Percentiles rank a stretch among this genome's conserved stretches.
Conservation (phyloP, 371 early-diverging fungal species). For the Spraguea lophii region DNA sequence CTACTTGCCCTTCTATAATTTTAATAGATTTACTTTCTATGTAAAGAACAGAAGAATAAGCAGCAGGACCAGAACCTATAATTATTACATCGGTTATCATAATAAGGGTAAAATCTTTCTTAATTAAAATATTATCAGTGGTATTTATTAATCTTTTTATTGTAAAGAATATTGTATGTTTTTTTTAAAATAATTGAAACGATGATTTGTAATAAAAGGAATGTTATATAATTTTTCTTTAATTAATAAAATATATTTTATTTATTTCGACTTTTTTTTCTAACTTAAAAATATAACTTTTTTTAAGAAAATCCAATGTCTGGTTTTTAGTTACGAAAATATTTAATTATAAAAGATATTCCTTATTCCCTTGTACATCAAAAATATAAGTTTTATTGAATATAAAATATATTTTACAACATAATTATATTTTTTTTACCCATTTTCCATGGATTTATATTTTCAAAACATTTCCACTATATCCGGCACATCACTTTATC, state of each 20-base stretch:
- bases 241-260: too few species aligned
- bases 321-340: too few species aligned
- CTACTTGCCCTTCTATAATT: conserved; percentile 84
- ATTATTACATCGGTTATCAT: conserved; percentile 30
- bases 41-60: conserved; percentile 81
- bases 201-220: too few species aligned
- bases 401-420: too few species aligned
- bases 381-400: not conserved
- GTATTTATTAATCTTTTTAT: not conserved
- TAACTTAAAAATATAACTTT: too few species aligned
- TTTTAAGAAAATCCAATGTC: too few species aligned
- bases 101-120: too few species aligned
- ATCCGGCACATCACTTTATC: conserved; percentile 22
- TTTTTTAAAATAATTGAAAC: too few species aligned
- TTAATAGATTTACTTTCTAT: conserved; percentile 63
- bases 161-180: too few species aligned
- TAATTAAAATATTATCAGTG: not conserved
- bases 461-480: conserved; percentile 16
- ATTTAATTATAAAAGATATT: not conserved
- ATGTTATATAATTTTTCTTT: too few species aligned
- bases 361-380: not conserved
- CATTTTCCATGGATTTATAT: conserved; percentile 1
- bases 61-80: conserved; percentile 69
- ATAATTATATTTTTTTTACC: too few species aligned
- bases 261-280: too few species aligned